A percentile compares a stretch with the other conserved stretches of the same genome.
Evolutionary conservation across 2,329 filamentous ascomycete species (phyloP).

Genomic region (Pseudocercospora cruenta): DNA sequence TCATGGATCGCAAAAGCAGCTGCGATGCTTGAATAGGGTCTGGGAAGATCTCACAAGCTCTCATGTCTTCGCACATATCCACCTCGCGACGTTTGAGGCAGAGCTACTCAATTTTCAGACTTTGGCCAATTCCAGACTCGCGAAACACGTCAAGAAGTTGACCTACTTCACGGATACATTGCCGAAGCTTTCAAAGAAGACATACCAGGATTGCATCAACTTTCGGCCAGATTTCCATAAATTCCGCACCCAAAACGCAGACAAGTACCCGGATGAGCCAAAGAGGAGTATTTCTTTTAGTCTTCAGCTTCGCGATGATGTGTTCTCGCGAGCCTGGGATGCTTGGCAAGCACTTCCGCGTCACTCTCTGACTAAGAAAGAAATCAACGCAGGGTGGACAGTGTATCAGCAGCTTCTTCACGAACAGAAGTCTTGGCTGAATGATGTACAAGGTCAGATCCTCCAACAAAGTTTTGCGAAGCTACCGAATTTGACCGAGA

Average conservation of each 20-base stretch:
- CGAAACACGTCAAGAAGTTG: conserved; percentile 33
- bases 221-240: neutral
- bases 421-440: conserved; percentile 23
- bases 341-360: conserved; percentile 21
- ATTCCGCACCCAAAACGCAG: neutral
- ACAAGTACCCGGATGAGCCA: neutral
- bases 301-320: neutral
- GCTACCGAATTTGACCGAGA: conserved; percentile 28
- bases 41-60: conserved; percentile 26
- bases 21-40: conserved; percentile 27
- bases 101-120: conserved; percentile 26
- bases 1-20: conserved; percentile 26
- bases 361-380: conserved; percentile 22
- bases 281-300: neutral
- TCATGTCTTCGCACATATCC: conserved; percentile 31
- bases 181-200: conserved; percentile 24
- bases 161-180: conserved; percentile 35
- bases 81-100: conserved; percentile 30
- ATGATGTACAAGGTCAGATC: conserved; percentile 14
- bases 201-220: conserved; percentile 12
- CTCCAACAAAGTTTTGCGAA: conserved; percentile 26
- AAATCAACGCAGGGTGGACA: conserved; percentile 23
- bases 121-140: conserved; percentile 27
- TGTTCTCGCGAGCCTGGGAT: neutral
- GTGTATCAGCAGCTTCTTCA: conserved; percentile 5